Conservation (phyloP, 306 rosid species). For the Lathyrus oleraceus region DNA sequence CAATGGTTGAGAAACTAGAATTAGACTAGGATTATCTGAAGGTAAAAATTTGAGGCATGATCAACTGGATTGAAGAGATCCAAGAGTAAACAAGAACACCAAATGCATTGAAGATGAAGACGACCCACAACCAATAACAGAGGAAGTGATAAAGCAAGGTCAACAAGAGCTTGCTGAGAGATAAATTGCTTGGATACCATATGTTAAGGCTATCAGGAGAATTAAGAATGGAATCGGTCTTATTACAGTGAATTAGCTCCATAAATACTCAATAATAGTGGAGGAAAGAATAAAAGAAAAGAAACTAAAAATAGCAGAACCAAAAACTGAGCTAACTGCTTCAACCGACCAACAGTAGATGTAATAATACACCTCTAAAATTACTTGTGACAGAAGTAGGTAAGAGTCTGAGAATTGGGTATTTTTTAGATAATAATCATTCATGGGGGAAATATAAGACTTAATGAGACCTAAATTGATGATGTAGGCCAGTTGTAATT, state of each 20-base stretch:
- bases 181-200: not conserved
- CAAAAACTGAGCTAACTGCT: not conserved
- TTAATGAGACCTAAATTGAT: not conserved
- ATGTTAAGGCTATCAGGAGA: not conserved
- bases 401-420: not conserved
- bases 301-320: not conserved
- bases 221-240: not conserved
- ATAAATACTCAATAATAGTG: not conserved
- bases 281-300: not conserved
- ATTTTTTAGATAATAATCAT: not conserved
- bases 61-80: no score
- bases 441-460: not conserved
- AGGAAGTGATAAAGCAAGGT: slow-evolving; percentile 1
- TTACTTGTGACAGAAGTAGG: not conserved
- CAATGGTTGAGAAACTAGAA: no score
- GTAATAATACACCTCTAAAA: not conserved
- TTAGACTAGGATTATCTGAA: no score
- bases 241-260: not conserved
- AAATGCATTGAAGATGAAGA: not conserved
- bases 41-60: no score
- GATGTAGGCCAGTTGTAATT: not conserved
- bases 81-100: not conserved
- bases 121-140: not conserved
- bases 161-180: slow-evolving; percentile 9
- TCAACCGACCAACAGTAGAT: not conserved